Percentiles rank a stretch among this genome's conserved stretches.
These are phyloP conservation scores for Neofusicoccum ribis DNA, from an alignment of 2,329 filamentous ascomycete genomes.

Conservation along the genomic window DNA sequence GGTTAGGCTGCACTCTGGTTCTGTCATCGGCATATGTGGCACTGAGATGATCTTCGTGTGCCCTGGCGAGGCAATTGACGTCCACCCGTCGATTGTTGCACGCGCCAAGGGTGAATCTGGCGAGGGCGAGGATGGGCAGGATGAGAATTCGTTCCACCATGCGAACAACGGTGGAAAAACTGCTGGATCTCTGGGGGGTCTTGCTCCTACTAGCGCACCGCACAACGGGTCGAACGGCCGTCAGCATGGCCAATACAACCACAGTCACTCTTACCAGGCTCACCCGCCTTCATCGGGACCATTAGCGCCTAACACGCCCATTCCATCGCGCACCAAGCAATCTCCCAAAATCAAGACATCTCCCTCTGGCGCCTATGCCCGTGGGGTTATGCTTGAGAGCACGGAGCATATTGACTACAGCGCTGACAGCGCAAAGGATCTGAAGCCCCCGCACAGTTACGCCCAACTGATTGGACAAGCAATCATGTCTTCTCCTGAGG, in stretches of 20 bases:
- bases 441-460: slow-evolving; percentile 96
- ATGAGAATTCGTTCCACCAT: slow-evolving; percentile 13
- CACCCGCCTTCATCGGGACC: slow-evolving; percentile 16
- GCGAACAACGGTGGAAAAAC: slow-evolving; percentile 16
- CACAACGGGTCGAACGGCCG: slow-evolving; percentile 10
- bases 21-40: slow-evolving; percentile 87
- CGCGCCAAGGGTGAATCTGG: slow-evolving; percentile 42
- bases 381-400: slow-evolving; percentile 54
- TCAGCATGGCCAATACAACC: slow-evolving; percentile 19
- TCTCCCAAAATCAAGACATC: slow-evolving; percentile 45
- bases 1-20: slow-evolving; percentile 74
- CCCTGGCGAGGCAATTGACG: slow-evolving; percentile 70
- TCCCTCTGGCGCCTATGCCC: slow-evolving; percentile 45
- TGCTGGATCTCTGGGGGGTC: slow-evolving; percentile 24
- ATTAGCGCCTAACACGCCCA: slow-evolving; percentile 29
- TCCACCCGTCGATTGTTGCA: slow-evolving; percentile 67
- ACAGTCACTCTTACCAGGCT: slow-evolving; percentile 6
- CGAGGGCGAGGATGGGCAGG: slow-evolving; percentile 32
- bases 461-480: slow-evolving; percentile 96
- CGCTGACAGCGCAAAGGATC: slow-evolving; percentile 78
- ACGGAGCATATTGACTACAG: slow-evolving; percentile 71
- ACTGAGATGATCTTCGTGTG: slow-evolving; percentile 99
- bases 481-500: slow-evolving; percentile 80
- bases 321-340: slow-evolving; percentile 38
- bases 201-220: slow-evolving; percentile 26